A percentile compares a stretch with the other conserved stretches of the same genome.
These are phyloP conservation scores for Didymosphaeria variabile DNA, from an alignment of 2,329 filamentous ascomycete species.

Conservation along the genomic window DNA sequence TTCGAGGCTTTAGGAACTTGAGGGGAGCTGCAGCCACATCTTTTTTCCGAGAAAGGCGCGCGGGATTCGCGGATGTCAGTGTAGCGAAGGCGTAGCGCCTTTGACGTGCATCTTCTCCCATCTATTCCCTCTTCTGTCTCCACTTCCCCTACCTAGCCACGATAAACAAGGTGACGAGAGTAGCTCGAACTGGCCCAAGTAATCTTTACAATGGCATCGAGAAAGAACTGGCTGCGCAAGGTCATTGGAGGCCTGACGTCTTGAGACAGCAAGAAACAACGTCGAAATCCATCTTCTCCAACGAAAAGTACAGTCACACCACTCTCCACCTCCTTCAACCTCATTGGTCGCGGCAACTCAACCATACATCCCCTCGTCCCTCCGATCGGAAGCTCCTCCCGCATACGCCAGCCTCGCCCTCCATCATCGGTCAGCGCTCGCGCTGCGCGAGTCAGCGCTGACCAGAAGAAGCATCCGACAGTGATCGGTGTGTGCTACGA, in stretches of 20 bases:
- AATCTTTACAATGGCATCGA: no score
- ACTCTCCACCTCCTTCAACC: background rate
- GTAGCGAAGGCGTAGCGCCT: slow-evolving; percentile 5
- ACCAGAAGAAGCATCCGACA: no score
- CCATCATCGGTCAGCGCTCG: slow-evolving; percentile 1
- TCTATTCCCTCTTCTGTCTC: background rate
- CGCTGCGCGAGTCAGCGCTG: background rate
- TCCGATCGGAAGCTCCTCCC: background rate
- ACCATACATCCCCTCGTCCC: background rate
- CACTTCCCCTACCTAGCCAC: background rate
- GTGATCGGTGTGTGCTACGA: background rate
- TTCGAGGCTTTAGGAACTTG: background rate
- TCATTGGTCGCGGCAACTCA: background rate
- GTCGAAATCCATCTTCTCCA: background rate
- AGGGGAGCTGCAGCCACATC: slow-evolving; percentile 8
- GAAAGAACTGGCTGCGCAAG: no score
- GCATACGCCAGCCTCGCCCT: background rate
- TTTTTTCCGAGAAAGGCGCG: slow-evolving; percentile 1
- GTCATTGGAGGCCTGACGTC: no score
- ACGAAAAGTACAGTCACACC: background rate
- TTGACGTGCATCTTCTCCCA: background rate
- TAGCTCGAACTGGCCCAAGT: background rate
- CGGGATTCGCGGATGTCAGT: background rate
- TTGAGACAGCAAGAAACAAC: background rate
- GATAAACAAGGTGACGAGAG: background rate